These are phyloP conservation scores for Mycothermus thermophilus DNA, from an alignment of 495 filamentous ascomycete species.

Conservation along the genomic window DNA sequence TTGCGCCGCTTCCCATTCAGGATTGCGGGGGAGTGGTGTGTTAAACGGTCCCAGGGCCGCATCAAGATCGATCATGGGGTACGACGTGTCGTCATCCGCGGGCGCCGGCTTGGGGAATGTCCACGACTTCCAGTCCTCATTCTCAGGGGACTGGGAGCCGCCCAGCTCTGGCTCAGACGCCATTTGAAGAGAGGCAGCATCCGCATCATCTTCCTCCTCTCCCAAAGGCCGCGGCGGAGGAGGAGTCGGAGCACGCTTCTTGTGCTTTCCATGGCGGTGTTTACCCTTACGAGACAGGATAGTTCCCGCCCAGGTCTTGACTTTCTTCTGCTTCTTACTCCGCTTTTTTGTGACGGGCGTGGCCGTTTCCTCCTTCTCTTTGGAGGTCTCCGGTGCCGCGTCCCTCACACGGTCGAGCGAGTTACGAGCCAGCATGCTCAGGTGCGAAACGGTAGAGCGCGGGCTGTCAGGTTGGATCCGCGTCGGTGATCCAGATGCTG, in stretches of 20 bases:
- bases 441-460: conserved; percentile 21
- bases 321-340: conserved; percentile 61
- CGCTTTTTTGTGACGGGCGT: conserved; percentile 34
- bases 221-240: conserved; percentile 17
- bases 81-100: conserved; percentile 45
- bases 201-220: conserved; percentile 10
- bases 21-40: conserved; percentile 49
- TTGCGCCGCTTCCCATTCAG: conserved; percentile 43
- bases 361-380: background rate
- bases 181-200: conserved; percentile 11
- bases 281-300: conserved; percentile 57
- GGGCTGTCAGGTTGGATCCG: conserved; percentile 26
- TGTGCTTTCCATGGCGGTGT: conserved; percentile 27
- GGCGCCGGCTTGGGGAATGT: conserved; percentile 4
- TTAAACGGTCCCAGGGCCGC: conserved; percentile 91
- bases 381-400: background rate
- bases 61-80: conserved; percentile 84
- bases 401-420: conserved; percentile 10
- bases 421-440: conserved; percentile 8
- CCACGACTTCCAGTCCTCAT: conserved; percentile 14
- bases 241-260: conserved; percentile 28
- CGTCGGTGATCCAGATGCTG: conserved; percentile 28
- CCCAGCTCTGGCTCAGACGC: conserved; percentile 11
- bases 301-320: conserved; percentile 67
- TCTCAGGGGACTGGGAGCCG: conserved; percentile 14